phyloP scores from a whole-genome alignment of 2,329 filamentous ascomycete species.

The Fusarium sp. region DNA sequence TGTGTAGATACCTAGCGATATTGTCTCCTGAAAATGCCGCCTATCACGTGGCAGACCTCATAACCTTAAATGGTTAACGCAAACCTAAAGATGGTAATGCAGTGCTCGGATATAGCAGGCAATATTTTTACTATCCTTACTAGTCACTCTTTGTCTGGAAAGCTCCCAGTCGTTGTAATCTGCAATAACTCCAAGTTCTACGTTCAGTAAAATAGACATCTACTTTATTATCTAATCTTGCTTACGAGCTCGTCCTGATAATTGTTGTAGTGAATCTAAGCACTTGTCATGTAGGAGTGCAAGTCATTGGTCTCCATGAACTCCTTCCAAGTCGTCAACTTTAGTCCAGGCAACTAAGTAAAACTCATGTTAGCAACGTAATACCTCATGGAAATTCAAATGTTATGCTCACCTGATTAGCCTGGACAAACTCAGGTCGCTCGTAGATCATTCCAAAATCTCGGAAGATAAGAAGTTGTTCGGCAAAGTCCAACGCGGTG shows the following conservation, averaged over 20 bases:
- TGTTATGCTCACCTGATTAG: background rate
- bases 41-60: background rate
- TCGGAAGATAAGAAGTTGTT: conserved; percentile 1
- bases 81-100: background rate
- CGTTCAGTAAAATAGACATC: too few species aligned
- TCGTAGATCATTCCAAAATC: conserved; percentile 7
- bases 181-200: too few species aligned
- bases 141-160: too few species aligned
- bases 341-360: background rate
- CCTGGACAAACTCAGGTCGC: background rate
- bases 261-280: background rate
- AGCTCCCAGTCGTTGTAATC: too few species aligned
- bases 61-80: background rate
- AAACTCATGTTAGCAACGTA: background rate
- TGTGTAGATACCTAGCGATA: background rate
- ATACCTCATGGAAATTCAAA: accelerated
- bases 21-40: background rate
- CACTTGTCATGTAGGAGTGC: background rate
- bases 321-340: conserved; percentile 2
- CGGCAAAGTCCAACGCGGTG: background rate
- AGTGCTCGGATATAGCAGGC: background rate
- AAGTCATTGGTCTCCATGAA: background rate
- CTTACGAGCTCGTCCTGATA: too few species aligned
- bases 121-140: background rate
- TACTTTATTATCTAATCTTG: accelerated